phyloP scores from a whole-genome alignment of 192 early-diverging fungal genomes.

The Coemansia sp. region DNA sequence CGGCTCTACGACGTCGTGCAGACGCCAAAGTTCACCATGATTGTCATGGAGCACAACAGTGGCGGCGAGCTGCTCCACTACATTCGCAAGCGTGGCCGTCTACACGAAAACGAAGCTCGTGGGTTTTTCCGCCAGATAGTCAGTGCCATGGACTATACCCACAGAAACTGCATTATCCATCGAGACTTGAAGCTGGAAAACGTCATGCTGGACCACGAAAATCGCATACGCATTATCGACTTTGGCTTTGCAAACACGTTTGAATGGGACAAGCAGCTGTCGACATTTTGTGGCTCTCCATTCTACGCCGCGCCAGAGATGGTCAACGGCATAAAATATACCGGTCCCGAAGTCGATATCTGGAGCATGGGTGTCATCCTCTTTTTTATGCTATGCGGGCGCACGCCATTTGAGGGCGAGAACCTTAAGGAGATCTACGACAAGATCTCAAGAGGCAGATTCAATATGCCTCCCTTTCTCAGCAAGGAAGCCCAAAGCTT shows the following conservation, averaged over 20 bases:
- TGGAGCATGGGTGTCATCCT: conserved; percentile 87
- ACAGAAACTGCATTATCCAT: conserved; percentile 67
- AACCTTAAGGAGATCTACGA: conserved; percentile 83
- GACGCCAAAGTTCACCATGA: conserved; percentile 75
- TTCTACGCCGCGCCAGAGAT: conserved; percentile 88
- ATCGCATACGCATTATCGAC: conserved; percentile 83
- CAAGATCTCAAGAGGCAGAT: conserved; percentile 73
- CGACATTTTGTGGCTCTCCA: conserved; percentile 63
- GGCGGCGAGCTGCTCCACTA: conserved; percentile 87
- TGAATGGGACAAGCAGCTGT: conserved; percentile 54
- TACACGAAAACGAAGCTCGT: conserved; percentile 83
- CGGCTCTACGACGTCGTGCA: conserved; percentile 82
- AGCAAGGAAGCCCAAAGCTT: conserved; percentile 61
- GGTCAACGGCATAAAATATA: conserved; percentile 80
- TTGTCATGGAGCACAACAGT: conserved; percentile 85
- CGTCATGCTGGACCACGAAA: conserved; percentile 71
- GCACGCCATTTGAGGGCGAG: conserved; percentile 85
- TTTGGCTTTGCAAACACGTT: conserved; percentile 83
- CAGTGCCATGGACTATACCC: conserved; percentile 71
- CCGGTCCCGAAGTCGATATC: conserved; percentile 85
- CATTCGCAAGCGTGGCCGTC: conserved; percentile 73
- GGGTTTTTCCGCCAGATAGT: conserved; percentile 82
- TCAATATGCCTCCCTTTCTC: conserved; percentile 61
- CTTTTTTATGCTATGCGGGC: conserved; percentile 82
- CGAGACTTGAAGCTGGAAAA: conserved; percentile 89